Conservation (phyloP, 2,329 filamentous ascomycete species). For the Calonectria ilicicola region DNA sequence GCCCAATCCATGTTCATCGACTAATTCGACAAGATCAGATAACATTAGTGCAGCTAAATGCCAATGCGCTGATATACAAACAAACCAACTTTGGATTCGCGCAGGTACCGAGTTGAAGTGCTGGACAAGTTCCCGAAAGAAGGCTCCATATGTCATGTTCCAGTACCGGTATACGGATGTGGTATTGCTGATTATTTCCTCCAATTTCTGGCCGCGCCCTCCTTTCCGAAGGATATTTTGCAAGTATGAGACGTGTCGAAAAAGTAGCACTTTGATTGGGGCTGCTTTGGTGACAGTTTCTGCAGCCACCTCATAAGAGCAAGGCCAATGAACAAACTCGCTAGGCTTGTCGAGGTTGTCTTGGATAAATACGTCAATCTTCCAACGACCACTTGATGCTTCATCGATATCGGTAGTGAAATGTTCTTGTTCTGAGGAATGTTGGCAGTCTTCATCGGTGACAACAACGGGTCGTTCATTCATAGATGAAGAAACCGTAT, state of each 20-base stretch:
- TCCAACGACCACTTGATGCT: slow-evolving; percentile 33
- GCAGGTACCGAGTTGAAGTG: slow-evolving; percentile 61
- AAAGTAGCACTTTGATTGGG: slow-evolving; percentile 54
- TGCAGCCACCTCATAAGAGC: slow-evolving; percentile 62
- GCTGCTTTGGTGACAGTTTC: slow-evolving; percentile 61
- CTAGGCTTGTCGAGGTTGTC: slow-evolving; percentile 41
- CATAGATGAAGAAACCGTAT: slow-evolving; percentile 68
- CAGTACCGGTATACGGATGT: slow-evolving; percentile 65
- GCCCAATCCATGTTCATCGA: slow-evolving; percentile 55
- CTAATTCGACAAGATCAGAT: slow-evolving; percentile 63
- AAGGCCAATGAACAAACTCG: slow-evolving; percentile 59
- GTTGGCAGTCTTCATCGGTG: slow-evolving; percentile 53
- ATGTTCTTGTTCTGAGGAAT: slow-evolving; percentile 38
- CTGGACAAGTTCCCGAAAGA: slow-evolving; percentile 62
- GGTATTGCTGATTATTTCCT: slow-evolving; percentile 60
- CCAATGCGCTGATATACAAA: slow-evolving; percentile 68
- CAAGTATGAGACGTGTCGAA: slow-evolving; percentile 47
- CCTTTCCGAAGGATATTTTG: slow-evolving; percentile 61
- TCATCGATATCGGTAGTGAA: not conserved
- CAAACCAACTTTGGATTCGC: slow-evolving; percentile 69
- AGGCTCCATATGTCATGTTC: slow-evolving; percentile 62
- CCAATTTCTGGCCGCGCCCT: slow-evolving; percentile 51
- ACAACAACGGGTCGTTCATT: slow-evolving; percentile 51
- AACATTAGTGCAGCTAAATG: slow-evolving; percentile 66
- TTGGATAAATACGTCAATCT: slow-evolving; percentile 36